These are phyloP conservation scores for Ceratobasidium sp. DNA, from an alignment of 1,284 basidiomycete genomes.

Conservation along the genomic window DNA sequence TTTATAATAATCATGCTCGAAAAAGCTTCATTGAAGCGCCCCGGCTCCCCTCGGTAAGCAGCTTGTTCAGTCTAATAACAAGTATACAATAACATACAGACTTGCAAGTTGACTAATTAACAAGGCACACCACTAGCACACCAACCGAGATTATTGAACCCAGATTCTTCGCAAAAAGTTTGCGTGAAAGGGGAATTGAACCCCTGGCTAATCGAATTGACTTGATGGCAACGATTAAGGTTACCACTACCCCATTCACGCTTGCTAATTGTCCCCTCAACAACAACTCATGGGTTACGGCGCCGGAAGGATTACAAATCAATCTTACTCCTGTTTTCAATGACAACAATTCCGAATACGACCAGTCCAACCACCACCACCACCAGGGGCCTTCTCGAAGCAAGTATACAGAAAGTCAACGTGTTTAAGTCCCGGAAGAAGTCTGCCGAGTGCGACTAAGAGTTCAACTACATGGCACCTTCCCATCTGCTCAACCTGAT, in stretches of 20 bases:
- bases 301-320: neutral
- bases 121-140: no score
- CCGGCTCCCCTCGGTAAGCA: no score
- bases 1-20: no score
- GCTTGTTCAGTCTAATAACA: no score
- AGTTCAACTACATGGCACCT: slow-evolving; percentile 3
- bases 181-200: slow-evolving; percentile 48
- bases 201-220: slow-evolving; percentile 47
- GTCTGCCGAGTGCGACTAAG: neutral
- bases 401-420: slow-evolving; percentile 10
- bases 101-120: no score
- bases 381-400: neutral
- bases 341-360: slow-evolving; percentile 6
- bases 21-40: no score
- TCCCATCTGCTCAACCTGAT: slow-evolving; percentile 15
- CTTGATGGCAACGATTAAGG: slow-evolving; percentile 45
- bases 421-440: slow-evolving; percentile 1
- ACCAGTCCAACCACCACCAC: neutral
- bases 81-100: no score
- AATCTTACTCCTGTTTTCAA: neutral
- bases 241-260: slow-evolving; percentile 48
- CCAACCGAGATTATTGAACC: no score
- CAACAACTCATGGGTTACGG: no score
- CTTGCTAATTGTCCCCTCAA: neutral
- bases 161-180: slow-evolving; percentile 4